A percentile compares a stretch with the other conserved stretches of the same genome.
These are phyloP conservation scores for Zelonia costaricensis DNA, from an alignment of 208 protist genomes.

Conservation along the genomic window DNA sequence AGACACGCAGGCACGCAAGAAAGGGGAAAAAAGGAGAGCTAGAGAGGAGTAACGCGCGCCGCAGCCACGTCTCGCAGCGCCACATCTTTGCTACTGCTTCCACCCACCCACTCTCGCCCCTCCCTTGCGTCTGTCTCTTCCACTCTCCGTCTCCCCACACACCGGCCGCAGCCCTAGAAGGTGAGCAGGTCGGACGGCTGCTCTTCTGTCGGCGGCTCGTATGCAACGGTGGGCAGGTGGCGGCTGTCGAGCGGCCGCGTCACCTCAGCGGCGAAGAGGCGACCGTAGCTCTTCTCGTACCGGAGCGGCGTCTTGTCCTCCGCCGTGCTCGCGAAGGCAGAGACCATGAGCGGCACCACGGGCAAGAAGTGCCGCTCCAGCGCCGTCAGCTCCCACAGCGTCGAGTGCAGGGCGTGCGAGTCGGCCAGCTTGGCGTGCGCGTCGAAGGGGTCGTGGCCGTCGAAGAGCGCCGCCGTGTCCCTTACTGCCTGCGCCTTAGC, in stretches of 20 bases:
- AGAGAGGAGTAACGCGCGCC: too few species aligned
- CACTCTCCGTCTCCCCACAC: background rate
- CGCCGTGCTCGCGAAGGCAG: conserved; percentile 72
- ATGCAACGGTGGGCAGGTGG: conserved; percentile 74
- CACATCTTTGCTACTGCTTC: too few species aligned
- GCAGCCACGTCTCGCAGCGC: too few species aligned
- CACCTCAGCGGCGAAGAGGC: conserved; percentile 83
- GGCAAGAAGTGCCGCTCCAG: conserved; percentile 88
- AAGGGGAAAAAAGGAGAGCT: too few species aligned
- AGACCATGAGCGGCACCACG: conserved; percentile 84
- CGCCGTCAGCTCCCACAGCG: conserved; percentile 88
- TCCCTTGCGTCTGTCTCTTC: background rate
- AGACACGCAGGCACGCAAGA: too few species aligned
- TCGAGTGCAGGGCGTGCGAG: conserved; percentile 75
- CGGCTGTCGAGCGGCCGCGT: conserved; percentile 57
- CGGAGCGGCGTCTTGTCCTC: conserved; percentile 83
- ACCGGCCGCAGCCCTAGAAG: conserved; percentile 41
- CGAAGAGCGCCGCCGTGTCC: conserved; percentile 69
- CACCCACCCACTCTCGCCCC: background rate
- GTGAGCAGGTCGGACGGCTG: conserved; percentile 45
- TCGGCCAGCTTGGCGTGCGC: conserved; percentile 30
- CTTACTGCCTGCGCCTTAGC: conserved; percentile 41
- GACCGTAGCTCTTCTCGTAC: conserved; percentile 87
- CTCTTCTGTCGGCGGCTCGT: conserved; percentile 39
- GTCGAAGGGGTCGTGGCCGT: conserved; percentile 82